Conservation (phyloP, 305 asterid genomes). For the Caryopteris hybrid region DNA sequence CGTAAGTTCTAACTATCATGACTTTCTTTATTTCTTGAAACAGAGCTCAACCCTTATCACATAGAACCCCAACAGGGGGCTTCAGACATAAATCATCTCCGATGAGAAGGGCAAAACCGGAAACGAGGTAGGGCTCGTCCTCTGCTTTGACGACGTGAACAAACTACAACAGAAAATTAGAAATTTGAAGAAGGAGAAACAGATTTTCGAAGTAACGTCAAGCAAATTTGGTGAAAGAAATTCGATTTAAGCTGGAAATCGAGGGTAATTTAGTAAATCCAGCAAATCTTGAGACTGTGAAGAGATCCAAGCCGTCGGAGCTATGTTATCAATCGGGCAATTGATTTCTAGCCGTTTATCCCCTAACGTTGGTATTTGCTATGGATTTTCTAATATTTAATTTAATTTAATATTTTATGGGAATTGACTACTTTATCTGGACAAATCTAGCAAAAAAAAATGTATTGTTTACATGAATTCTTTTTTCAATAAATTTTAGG, state of each 20-base stretch:
- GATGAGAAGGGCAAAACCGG: constrained; percentile 11
- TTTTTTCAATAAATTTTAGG: too few species aligned
- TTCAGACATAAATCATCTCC: neutral
- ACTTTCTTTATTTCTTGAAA: neutral
- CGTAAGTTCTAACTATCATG: constrained; percentile 64
- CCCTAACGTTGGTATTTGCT: neutral
- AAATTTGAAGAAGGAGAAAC: constrained; percentile 4
- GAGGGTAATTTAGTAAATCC: constrained; percentile 14
- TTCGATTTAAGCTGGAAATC: neutral
- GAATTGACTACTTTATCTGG: neutral
- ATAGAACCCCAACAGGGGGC: neutral
- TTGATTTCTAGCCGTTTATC: constrained; percentile 4
- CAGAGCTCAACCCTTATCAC: neutral
- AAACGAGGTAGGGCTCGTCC: neutral
- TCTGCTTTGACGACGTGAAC: neutral
- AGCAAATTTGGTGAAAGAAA: neutral
- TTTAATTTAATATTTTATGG: too few species aligned
- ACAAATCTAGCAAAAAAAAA: too few species aligned
- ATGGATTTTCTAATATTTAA: neutral
- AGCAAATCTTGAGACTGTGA: neutral
- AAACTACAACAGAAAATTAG: neutral
- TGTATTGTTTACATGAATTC: too few species aligned
- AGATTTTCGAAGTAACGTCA: neutral
- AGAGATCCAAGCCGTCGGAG: constrained; percentile 10
- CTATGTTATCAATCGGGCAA: neutral